Conservation (phyloP, 2,329 filamentous ascomycete genomes). For the Xylaria hypoxylon region DNA sequence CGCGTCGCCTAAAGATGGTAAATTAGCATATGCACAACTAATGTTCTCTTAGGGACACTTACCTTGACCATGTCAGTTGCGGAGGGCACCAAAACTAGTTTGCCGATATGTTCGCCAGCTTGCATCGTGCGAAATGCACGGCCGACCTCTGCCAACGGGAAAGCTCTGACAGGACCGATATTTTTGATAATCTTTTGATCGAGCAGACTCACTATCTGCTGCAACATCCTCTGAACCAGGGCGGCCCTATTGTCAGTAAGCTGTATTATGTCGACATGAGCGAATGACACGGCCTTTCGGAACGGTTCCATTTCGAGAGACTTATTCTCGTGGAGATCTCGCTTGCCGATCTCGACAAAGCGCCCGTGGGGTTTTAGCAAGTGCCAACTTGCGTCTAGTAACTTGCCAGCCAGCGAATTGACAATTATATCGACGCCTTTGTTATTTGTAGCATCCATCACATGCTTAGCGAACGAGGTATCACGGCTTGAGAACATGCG, state of each 20-base stretch:
- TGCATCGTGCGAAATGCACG: constrained; percentile 56
- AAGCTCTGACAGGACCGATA: constrained; percentile 44
- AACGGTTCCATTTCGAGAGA: constrained; percentile 30
- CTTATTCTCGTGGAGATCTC: constrained; percentile 32
- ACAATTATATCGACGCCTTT: constrained; percentile 41
- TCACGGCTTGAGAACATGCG: constrained; percentile 41
- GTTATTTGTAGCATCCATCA: constrained; percentile 25
- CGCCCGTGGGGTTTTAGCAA: constrained; percentile 32
- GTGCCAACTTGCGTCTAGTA: constrained; percentile 31
- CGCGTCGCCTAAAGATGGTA: constrained; percentile 19
- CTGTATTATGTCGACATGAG: constrained; percentile 10
- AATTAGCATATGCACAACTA: background rate
- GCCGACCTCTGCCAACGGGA: constrained; percentile 44
- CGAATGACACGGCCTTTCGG: constrained; percentile 21
- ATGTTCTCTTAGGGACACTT: background rate
- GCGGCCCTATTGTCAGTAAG: constrained; percentile 14
- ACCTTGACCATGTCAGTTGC: constrained; percentile 19
- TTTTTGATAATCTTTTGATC: constrained; percentile 31
- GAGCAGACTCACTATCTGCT: constrained; percentile 21
- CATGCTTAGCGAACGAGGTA: constrained; percentile 27
- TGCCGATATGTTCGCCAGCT: constrained; percentile 55
- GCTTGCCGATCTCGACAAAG: constrained; percentile 41
- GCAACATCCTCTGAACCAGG: constrained; percentile 15
- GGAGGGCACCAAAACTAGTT: constrained; percentile 49
- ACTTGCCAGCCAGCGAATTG: constrained; percentile 38